These are phyloP conservation scores for Akanthomyces lecanii DNA, from an alignment of 2,329 filamentous ascomycete species.

Conservation along the genomic window DNA sequence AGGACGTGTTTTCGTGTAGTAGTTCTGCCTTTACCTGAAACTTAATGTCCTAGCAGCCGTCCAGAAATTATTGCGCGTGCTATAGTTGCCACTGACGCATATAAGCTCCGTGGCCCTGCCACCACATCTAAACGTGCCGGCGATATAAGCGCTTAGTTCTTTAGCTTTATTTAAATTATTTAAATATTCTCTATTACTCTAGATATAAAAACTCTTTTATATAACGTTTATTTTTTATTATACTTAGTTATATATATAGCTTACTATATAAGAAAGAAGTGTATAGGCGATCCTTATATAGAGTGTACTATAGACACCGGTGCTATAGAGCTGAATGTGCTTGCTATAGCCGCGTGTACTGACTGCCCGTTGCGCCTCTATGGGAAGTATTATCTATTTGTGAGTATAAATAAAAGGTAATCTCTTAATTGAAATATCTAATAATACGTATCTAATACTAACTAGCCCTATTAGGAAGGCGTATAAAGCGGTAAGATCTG, in stretches of 20 bases:
- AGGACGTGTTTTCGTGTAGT: no score
- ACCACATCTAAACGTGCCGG: no score
- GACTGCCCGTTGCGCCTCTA: neutral
- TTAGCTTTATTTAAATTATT: no score
- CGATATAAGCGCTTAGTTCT: no score
- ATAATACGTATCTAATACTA: neutral
- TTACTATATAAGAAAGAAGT: neutral
- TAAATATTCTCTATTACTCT: no score
- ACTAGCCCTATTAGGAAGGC: neutral
- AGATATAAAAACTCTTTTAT: no score
- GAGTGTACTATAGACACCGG: neutral
- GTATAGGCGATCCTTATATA: neutral
- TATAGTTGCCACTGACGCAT: no score
- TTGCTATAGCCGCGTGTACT: neutral
- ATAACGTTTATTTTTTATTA: neutral
- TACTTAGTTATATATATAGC: neutral
- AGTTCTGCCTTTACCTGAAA: no score
- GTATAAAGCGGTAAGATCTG: neutral
- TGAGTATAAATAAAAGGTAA: neutral
- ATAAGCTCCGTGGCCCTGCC: no score
- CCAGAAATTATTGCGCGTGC: no score
- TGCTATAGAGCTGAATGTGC: neutral
- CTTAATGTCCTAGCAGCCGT: no score
- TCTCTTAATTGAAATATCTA: neutral
- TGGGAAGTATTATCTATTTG: neutral